Conservation (phyloP, 2,329 filamentous ascomycete genomes). For the Allantophomopsis lycopodina region DNA sequence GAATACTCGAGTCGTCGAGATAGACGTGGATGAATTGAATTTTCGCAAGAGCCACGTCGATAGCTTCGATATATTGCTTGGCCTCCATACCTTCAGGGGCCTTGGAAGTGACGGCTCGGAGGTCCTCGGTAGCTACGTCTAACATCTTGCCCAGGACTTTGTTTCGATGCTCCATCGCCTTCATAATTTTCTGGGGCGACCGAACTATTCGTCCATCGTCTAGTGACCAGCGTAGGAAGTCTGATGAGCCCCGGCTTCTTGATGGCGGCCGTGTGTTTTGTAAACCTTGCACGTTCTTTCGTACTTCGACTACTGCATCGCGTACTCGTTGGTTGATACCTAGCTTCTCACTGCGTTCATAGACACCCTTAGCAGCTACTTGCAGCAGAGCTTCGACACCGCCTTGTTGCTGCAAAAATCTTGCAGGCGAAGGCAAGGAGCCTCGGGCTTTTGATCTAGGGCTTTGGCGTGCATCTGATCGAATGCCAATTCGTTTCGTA, state of each 20-base stretch:
- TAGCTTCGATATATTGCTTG: slow-evolving; percentile 29
- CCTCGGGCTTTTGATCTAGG: slow-evolving; percentile 12
- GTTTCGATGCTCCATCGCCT: slow-evolving; percentile 50
- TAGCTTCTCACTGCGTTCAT: slow-evolving; percentile 61
- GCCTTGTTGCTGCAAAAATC: slow-evolving; percentile 31
- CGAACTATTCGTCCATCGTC: slow-evolving; percentile 14
- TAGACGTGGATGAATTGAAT: slow-evolving; percentile 51
- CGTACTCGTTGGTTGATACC: slow-evolving; percentile 70
- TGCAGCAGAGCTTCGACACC: slow-evolving; percentile 61
- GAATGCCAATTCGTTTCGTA: slow-evolving; percentile 5
- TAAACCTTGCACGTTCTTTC: slow-evolving; percentile 57
- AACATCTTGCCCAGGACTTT: slow-evolving; percentile 54
- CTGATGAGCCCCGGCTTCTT: slow-evolving; percentile 11
- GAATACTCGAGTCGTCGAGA: slow-evolving; percentile 41
- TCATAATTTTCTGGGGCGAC: slow-evolving; percentile 23
- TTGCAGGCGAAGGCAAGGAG: slow-evolving; percentile 16
- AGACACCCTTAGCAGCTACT: slow-evolving; percentile 61
- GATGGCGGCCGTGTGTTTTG: slow-evolving; percentile 37
- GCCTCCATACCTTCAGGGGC: slow-evolving; percentile 29
- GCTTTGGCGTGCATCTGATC: slow-evolving; percentile 2
- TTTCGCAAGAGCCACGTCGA: slow-evolving; percentile 47
- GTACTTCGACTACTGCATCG: slow-evolving; percentile 70
- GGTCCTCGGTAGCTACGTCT: slow-evolving; percentile 46
- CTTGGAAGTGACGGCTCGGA: slow-evolving; percentile 44
- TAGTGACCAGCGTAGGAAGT: slow-evolving; percentile 15